Base-by-base conservation (phyloP, 257 asterid species). In the Gentiana macrophylla region DNA sequence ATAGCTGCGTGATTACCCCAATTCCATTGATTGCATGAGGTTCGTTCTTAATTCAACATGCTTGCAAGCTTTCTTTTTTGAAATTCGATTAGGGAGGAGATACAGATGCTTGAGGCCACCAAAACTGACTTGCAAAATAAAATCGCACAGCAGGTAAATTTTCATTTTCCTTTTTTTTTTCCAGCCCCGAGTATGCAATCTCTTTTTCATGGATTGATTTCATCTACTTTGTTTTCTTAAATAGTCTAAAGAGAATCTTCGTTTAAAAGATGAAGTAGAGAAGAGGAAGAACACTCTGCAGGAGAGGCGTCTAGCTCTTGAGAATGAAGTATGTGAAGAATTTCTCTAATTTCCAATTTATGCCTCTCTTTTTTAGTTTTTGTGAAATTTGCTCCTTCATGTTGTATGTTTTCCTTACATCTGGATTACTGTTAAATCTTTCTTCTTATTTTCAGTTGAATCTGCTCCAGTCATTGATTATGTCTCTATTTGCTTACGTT, bases 241-340 rank as follows among this genome's bases (percentile, higher is more conserved):
- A 67, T 62, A 92, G 99, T 80, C 76, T 46, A 79, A 63, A 60
- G 74, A 50, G 54, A 88, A 80, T 68, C 65, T 79, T 56, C 69
- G 41, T 63, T 63, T 92, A 69, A 80, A 72, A 74, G 87, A 81
- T 60, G 65, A 74, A 67, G 66, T 92, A 61, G 85, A 77, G 73
- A 73, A 59, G 51, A 74, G 83, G 67, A 92, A 84, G 86, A 76
- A 65, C 68, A 78, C 83, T 62, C 62, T 88, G 79, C 83, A 66
- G 51, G 86, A 79, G 67, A 85, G 79, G n/a, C 94, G 94, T 56
- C 57, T 77, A 56, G 83, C 75, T 74, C 97, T 92, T 61, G 94
- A 88, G 78, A 82, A 83, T 70, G 95, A 92, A 55, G 99, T 92
- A 80, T 63, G 76, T 73, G 48, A 52, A 61, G 11, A 53, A 32